Conservation (phyloP, 2,329 filamentous ascomycete genomes). For the Talaromyces sp. region DNA sequence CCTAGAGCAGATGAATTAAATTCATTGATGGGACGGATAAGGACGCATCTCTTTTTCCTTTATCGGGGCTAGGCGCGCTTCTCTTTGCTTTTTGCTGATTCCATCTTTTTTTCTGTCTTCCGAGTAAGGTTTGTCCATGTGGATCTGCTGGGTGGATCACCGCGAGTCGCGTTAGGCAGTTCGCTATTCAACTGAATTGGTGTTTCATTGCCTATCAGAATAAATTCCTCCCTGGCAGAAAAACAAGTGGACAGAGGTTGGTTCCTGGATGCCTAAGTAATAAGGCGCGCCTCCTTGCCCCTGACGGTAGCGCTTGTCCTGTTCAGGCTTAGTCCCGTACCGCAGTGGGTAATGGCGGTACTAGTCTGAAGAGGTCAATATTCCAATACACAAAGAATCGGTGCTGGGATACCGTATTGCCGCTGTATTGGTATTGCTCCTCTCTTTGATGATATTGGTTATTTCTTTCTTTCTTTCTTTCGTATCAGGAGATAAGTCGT, state of each 20-base stretch:
- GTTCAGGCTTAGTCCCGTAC: not conserved
- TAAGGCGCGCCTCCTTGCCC: conserved; percentile 1
- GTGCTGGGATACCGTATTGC: not conserved
- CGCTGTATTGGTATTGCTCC: not conserved
- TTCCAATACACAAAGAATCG: not conserved
- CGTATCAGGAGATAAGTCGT: no score
- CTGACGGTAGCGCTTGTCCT: not conserved
- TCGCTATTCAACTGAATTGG: no score
- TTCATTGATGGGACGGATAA: conserved; percentile 4
- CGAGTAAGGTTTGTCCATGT: not conserved
- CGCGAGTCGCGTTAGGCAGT: not conserved
- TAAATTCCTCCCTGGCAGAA: no score
- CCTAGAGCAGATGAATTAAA: not conserved
- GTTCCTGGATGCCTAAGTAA: not conserved
- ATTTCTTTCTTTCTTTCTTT: no score
- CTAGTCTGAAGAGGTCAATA: not conserved
- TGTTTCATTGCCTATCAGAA: not conserved
- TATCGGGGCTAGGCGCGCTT: not conserved
- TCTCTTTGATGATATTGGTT: no score
- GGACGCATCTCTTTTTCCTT: not conserved
- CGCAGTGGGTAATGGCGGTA: not conserved
- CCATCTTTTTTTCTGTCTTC: not conserved
- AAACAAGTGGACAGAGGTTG: conserved; percentile 1
- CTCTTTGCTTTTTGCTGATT: not conserved
- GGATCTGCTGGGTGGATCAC: not conserved